Evolutionary conservation across 495 filamentous ascomycete genomes (phyloP), one percentile per base, ranked within the genome.

Genomic region (Pyronema omphalodes): DNA sequence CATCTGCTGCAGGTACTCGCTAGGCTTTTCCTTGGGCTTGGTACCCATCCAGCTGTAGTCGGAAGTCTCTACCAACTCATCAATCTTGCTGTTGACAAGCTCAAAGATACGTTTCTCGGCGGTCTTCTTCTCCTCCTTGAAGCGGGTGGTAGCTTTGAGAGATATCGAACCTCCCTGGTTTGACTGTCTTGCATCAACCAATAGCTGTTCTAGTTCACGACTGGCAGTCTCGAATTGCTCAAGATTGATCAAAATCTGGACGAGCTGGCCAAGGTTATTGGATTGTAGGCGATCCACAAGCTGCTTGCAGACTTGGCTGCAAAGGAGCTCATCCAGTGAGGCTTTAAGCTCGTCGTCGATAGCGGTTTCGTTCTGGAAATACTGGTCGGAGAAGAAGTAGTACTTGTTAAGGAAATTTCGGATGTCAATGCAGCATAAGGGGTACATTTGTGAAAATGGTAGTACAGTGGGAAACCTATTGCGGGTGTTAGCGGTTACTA

Each of bases 381-480:
- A 84, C 56, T 94, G 87, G 59, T 93, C 88, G 5, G 85, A 85
- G 61, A 94, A 96, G 66, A 86, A 84, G 66, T 94, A 94, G 56
- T 96, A 93, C 62, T 94, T 86, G 66, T 93, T 94, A 29, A 94
- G 71, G 62, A 96, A 94, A 63, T 94, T 93, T 23, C 88, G 78
- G 60, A 99, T 95, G 60, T 95, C 86, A 59, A 94, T 94, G 71
- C 91, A 99, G 68, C 88, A 94, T 35, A 94, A 74, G 4, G 88
- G 88, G 66, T 96, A 99, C 91, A 99, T 96, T 56, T 95, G 88
- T 37, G 88, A 95, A 66, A 99, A 99, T 9, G 91, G 91, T 11
- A 99, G 71, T 51, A 94, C 83, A 65, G 88, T 3, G 91, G 93
- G 63, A 89, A 60, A 93, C 2, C 86, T 89, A 56, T 23, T 34